Base-by-base conservation (phyloP, 2,329 filamentous ascomycete species). In the Trichoderma brevicompactum region DNA sequence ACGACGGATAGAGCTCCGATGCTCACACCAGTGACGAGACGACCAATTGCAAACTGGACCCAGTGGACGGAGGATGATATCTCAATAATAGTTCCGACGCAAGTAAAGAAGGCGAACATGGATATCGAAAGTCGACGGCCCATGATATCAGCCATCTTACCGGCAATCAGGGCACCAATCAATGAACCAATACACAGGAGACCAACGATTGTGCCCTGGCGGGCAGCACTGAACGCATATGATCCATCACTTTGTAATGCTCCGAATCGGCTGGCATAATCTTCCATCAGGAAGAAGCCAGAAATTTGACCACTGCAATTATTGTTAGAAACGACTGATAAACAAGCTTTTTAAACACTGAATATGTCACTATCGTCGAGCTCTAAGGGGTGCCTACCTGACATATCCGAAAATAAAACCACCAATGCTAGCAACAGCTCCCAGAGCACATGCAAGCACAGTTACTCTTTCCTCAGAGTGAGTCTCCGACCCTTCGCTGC, bases 371-470 rank as follows among this genome's bases (percentile, higher is more conserved):
- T 19, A 23, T 7, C 3, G 15, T 19, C 13, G n/a, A 38, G 48
- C 28, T 36, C 19, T 15, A 1, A 10, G 23, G 15, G n/a, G 28
- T 52, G 17, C 59, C 7, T 63, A 63, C 59, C 59, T 63, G 48
- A 63, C 49, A 63, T 63, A 63, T 38, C 59, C 59, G 12, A 63
- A 63, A 15, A 63, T 63, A 40, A 63, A 63, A 38, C 59, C 59
- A 36, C 59, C 59, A 38, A 63, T 53, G 28, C 28, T 38, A 19
- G 59, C 59, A 63, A 63, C 49, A n/a, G 59, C 59, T 38, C 59
- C 59, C 38, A 63, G 13, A 17, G 49, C 59, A 63, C 59, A 63
- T 5, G 59, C 59, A 53, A 63, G 59, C 13, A 17, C 23, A 15
- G 59, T 63, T 28, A 63, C 59, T 32, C 44, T 63, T 53, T 23